Evolutionary conservation across 2,329 filamentous ascomycete species (phyloP).

Genomic region (Mycosphaerella arachidis): DNA sequence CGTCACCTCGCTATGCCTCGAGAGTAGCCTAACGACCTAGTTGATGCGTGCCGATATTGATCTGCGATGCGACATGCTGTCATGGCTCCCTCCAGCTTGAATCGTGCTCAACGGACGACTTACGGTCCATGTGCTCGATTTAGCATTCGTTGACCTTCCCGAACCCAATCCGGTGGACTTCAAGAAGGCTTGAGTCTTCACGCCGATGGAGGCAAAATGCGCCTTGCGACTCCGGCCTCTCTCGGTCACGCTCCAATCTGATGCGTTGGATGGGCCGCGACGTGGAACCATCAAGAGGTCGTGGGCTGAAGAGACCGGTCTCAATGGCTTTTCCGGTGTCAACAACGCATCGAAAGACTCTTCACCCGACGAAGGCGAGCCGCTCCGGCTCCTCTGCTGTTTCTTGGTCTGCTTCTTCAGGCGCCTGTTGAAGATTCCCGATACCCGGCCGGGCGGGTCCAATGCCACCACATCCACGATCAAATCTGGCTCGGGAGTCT

Average conservation of each 20-base stretch:
- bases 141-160: not conserved
- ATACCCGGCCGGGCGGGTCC: not conserved
- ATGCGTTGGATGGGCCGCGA: not conserved
- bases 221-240: not conserved
- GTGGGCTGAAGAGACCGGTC: not conserved
- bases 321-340: not conserved
- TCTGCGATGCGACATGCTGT: not conserved
- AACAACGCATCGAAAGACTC: not conserved
- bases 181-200: not conserved
- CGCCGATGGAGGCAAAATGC: not conserved
- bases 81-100: not conserved
- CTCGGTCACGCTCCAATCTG: not conserved
- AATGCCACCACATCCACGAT: not conserved
- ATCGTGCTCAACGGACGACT: not conserved
- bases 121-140: not conserved
- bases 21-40: not conserved
- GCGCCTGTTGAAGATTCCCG: not conserved
- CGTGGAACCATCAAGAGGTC: not conserved
- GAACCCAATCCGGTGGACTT: not conserved
- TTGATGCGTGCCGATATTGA: not conserved
- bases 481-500: not conserved
- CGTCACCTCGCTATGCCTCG: not conserved
- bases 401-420: not conserved
- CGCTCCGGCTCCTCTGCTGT: not conserved
- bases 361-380: not conserved